Evolutionary conservation across 2,329 filamentous ascomycete genomes (phyloP).

Genomic region (Clarireedia sp.): DNA sequence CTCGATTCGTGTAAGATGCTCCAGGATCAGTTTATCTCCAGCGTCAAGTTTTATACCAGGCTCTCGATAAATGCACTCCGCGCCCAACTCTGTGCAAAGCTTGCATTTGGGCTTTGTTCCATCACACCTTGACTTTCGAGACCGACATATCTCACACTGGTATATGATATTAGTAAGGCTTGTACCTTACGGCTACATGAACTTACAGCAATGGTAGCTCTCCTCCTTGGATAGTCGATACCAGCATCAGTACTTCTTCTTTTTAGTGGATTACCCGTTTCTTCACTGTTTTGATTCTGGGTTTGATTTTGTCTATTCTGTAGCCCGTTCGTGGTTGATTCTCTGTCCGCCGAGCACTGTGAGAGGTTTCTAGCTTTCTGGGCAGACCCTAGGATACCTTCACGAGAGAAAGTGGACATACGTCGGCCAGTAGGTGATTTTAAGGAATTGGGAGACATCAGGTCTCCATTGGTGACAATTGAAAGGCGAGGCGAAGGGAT

Average conservation of each 20-base stretch:
- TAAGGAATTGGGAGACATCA: conserved; percentile 29
- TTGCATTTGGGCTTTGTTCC: conserved; percentile 77
- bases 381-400: conserved; percentile 45
- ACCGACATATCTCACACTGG: conserved; percentile 74
- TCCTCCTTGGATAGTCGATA: conserved; percentile 55
- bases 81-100: conserved; percentile 72
- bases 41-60: conserved; percentile 82
- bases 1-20: conserved; percentile 71
- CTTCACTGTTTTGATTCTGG: conserved; percentile 34
- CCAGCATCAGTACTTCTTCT: conserved; percentile 53
- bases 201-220: conserved; percentile 59
- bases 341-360: conserved; percentile 42
- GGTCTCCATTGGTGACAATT: conserved; percentile 18
- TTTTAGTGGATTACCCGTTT: conserved; percentile 51
- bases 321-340: conserved; percentile 31
- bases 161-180: background rate
- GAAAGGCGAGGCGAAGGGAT: conserved; percentile 24
- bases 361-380: conserved; percentile 48
- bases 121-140: conserved; percentile 72
- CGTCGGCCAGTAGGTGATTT: conserved; percentile 44
- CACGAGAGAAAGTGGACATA: conserved; percentile 44
- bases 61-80: conserved; percentile 77
- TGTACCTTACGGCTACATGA: background rate
- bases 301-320: conserved; percentile 31
- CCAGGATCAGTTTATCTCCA: conserved; percentile 77